These are phyloP conservation scores for Pichia sp. DNA, from an alignment of 1,139 yeast species.

Conservation along the genomic window DNA sequence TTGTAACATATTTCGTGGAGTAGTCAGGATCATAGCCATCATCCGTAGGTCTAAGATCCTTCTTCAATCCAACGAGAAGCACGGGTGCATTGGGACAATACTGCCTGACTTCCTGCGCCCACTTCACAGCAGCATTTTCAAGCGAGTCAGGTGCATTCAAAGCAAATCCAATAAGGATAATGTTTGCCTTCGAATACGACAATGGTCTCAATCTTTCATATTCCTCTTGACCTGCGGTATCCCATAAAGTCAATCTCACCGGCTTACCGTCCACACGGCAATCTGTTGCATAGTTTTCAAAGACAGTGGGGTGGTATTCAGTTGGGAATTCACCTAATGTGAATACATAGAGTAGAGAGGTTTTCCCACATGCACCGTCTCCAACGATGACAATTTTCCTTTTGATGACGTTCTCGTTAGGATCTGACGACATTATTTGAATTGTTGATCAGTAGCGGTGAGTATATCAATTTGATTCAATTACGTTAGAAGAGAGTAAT, in stretches of 20 bases:
- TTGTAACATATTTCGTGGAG: conserved; percentile 40
- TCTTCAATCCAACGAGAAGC: conserved; percentile 62
- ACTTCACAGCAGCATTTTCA: conserved; percentile 59
- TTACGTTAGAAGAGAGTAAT: too few relatives aligned
- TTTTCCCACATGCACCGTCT: conserved; percentile 94
- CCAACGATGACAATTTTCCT: conserved; percentile 89
- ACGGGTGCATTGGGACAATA: conserved; percentile 65
- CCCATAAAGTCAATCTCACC: conserved; percentile 88
- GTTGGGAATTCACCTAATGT: conserved; percentile 83
- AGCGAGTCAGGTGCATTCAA: conserved; percentile 64
- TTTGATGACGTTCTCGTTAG: conserved; percentile 34
- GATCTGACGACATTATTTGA: neutral
- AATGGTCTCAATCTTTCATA: conserved; percentile 69
- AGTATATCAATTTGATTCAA: too few relatives aligned
- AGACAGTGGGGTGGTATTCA: conserved; percentile 88
- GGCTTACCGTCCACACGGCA: conserved; percentile 90
- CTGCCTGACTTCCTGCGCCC: conserved; percentile 64
- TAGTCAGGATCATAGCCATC: conserved; percentile 29
- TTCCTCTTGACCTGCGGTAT: conserved; percentile 96
- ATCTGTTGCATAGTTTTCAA: conserved; percentile 90
- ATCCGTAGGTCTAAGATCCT: conserved; percentile 45
- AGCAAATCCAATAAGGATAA: conserved; percentile 66
- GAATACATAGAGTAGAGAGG: conserved; percentile 84
- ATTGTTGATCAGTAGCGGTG: too few relatives aligned
- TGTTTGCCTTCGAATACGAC: conserved; percentile 70